Evolutionary conservation across 306 rosid genomes (phyloP).

Genomic region (Dalbergia oliveri): DNA sequence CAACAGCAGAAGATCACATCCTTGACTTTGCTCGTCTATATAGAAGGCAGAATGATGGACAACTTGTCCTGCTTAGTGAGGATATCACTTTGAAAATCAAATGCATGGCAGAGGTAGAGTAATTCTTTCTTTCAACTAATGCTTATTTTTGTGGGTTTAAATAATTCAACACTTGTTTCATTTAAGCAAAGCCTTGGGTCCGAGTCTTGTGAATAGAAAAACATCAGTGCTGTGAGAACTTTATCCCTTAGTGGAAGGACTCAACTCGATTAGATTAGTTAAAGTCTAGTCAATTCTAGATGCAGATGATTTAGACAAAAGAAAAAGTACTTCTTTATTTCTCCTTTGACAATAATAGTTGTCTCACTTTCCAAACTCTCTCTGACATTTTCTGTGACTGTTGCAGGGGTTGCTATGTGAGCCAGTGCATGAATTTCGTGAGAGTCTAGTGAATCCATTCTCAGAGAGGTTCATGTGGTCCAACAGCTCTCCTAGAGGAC

Average conservation of each 20-base stretch:
- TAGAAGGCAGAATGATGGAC: slow-evolving; percentile 54
- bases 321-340: not conserved
- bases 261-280: too few species aligned
- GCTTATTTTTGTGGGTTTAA: too few species aligned
- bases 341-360: not conserved
- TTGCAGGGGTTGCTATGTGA: slow-evolving; percentile 80
- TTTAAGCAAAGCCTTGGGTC: too few species aligned
- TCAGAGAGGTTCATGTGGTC: slow-evolving; percentile 84
- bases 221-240: too few species aligned
- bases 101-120: slow-evolving; percentile 85
- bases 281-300: too few species aligned
- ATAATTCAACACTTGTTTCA: too few species aligned
- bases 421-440: slow-evolving; percentile 66
- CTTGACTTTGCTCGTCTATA: slow-evolving; percentile 68
- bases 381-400: slow-evolving; percentile 9
- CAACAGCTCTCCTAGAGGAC: slow-evolving; percentile 77
- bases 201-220: too few species aligned
- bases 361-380: not conserved
- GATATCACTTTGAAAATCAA: slow-evolving; percentile 70
- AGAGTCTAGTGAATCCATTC: slow-evolving; percentile 78
- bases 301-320: too few species aligned
- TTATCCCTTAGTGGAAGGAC: too few species aligned
- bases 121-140: too few species aligned
- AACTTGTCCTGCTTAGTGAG: slow-evolving; percentile 70
- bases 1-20: slow-evolving; percentile 76